phyloP scores from a whole-genome alignment of 75 land plant genomes.

The Larix kaempferi region DNA sequence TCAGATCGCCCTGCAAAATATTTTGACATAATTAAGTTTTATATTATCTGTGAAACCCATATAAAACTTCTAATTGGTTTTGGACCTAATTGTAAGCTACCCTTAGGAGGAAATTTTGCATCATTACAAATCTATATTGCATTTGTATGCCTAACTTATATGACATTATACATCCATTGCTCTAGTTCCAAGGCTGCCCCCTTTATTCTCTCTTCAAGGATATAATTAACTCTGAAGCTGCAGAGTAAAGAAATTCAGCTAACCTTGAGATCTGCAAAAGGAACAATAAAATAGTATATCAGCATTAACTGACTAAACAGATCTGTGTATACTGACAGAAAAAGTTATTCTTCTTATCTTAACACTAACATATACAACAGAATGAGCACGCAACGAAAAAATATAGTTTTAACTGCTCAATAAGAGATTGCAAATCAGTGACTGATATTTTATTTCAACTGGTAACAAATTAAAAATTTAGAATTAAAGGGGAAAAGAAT shows the following conservation, averaged over 20 bases:
- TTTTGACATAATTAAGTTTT: neutral
- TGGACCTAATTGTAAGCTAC: neutral
- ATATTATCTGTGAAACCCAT: neutral
- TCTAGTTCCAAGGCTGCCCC: neutral
- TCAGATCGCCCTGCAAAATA: constrained; percentile 56
- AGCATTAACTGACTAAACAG: neutral
- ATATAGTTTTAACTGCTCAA: neutral
- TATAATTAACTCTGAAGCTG: neutral
- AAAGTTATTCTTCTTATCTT: neutral
- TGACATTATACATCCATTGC: constrained; percentile 1
- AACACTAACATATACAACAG: neutral
- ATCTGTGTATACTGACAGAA: neutral
- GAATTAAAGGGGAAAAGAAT: neutral
- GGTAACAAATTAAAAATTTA: neutral
- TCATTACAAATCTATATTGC: neutral
- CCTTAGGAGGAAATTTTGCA: neutral
- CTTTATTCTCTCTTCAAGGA: neutral
- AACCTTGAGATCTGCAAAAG: constrained; percentile 61
- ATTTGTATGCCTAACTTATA: constrained; percentile 1
- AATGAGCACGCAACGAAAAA: neutral
- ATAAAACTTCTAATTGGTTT: neutral
- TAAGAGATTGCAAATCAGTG: neutral
- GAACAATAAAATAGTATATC: neutral
- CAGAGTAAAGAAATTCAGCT: constrained; percentile 10
- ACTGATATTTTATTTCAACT: neutral